Percentiles rank a stretch among this genome's conserved stretches.
These are phyloP conservation scores for Uronychia setigera DNA, from an alignment of 73 alveolate species.

Conservation along the genomic window DNA sequence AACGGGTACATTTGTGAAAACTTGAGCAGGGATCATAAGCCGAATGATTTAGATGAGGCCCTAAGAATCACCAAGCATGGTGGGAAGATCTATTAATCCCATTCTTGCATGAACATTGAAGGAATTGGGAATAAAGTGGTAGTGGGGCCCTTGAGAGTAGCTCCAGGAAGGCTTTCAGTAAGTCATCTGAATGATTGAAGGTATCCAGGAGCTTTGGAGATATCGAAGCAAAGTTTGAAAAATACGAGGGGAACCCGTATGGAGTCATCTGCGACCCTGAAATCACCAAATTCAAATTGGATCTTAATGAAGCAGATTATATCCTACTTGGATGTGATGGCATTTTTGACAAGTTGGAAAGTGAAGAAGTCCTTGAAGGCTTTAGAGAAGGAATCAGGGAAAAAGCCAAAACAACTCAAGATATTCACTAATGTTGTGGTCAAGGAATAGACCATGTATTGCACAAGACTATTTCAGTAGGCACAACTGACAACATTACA, in stretches of 20 bases:
- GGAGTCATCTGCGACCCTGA: constrained; percentile 76
- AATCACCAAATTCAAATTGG: constrained; percentile 58
- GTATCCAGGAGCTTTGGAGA: constrained; percentile 87
- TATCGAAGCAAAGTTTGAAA: constrained; percentile 69
- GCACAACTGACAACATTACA: background rate
- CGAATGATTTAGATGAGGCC: background rate
- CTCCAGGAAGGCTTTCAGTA: constrained; percentile 79
- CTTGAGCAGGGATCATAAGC: constrained; percentile 28
- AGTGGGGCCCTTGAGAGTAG: constrained; percentile 75
- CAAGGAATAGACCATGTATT: background rate
- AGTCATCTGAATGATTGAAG: no score
- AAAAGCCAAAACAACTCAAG: background rate
- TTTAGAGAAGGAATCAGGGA: background rate
- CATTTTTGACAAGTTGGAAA: constrained; percentile 80
- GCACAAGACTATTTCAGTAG: background rate
- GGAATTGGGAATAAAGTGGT: background rate
- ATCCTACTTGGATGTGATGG: constrained; percentile 84
- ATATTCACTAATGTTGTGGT: background rate
- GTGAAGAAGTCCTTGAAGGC: constrained; percentile 52
- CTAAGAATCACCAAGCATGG: constrained; percentile 25
- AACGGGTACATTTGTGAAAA: constrained; percentile 29
- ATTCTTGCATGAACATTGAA: constrained; percentile 1
- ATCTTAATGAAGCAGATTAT: constrained; percentile 59
- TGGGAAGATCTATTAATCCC: constrained; percentile 24
- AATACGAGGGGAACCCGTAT: constrained; percentile 76